Evolutionary conservation across 2,329 filamentous ascomycete genomes (phyloP).

Genomic region (Emmonsia crescens): DNA sequence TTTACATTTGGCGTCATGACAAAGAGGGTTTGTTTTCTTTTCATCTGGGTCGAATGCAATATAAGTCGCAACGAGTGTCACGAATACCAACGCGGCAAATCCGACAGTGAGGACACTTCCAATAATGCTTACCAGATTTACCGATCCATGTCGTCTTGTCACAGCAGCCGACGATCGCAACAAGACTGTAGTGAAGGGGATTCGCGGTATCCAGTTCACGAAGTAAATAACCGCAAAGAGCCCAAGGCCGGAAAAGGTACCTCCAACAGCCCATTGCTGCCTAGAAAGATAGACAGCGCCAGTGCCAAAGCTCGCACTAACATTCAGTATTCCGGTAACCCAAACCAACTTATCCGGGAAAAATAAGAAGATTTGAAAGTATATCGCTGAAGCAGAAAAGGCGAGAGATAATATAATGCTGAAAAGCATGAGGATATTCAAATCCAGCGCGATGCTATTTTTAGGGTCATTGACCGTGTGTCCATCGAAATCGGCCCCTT

Average conservation of each 20-base stretch:
- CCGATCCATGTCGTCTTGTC: conserved; percentile 70
- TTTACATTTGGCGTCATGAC: conserved; percentile 53
- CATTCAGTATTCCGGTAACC: conserved; percentile 81
- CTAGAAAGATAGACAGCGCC: conserved; percentile 74
- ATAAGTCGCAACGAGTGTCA: conserved; percentile 79
- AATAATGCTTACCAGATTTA: conserved; percentile 74
- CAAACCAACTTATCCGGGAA: conserved; percentile 90
- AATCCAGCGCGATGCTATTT: conserved; percentile 60
- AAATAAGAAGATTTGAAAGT: conserved; percentile 62
- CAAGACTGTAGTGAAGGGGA: conserved; percentile 87
- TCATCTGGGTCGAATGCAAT: conserved; percentile 61
- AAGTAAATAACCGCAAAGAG: conserved; percentile 73
- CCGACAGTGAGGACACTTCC: conserved; percentile 67
- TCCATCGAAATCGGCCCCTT: conserved; percentile 52
- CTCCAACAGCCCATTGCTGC: conserved; percentile 70
- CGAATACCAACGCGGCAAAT: conserved; percentile 73
- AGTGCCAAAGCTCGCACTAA: conserved; percentile 71
- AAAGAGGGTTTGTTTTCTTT: conserved; percentile 41
- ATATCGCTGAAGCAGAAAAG: conserved; percentile 62
- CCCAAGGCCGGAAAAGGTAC: conserved; percentile 77
- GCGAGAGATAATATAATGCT: conserved; percentile 64
- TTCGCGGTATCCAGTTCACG: conserved; percentile 77
- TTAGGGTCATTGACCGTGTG: conserved; percentile 60
- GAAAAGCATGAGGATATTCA: conserved; percentile 80
- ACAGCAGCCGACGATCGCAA: conserved; percentile 77